Conservation (phyloP, 2,329 filamentous ascomycete species). For the Cladophialophora exuberans region DNA sequence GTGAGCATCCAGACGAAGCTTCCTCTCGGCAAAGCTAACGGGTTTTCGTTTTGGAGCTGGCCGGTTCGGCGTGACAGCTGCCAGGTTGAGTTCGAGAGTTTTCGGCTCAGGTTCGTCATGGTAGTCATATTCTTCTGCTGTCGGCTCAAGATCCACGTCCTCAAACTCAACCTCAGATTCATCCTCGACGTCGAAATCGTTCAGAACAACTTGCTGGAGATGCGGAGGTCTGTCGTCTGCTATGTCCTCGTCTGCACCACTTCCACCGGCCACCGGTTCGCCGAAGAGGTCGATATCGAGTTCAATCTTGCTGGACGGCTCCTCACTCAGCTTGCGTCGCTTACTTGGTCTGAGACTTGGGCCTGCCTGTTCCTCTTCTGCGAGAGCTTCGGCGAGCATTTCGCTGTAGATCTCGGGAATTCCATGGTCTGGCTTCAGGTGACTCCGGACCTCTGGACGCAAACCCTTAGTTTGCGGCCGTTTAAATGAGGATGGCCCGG, state of each 20-base stretch:
- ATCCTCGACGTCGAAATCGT: constrained; percentile 60
- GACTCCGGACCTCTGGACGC: constrained; percentile 25
- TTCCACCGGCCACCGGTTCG: constrained; percentile 13
- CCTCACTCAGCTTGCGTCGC: constrained; percentile 42
- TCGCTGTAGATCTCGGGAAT: constrained; percentile 46
- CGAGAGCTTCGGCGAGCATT: constrained; percentile 40
- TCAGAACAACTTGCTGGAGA: constrained; percentile 43
- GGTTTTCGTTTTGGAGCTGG: constrained; percentile 51
- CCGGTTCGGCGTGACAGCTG: constrained; percentile 21
- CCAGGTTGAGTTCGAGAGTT: constrained; percentile 40
- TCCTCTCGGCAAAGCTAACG: constrained; percentile 60
- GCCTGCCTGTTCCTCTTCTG: constrained; percentile 41
- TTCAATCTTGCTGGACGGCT: constrained; percentile 32
- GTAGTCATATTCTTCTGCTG: constrained; percentile 39
- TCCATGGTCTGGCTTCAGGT: constrained; percentile 32
- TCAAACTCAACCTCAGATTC: constrained; percentile 65
- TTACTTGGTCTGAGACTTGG: constrained; percentile 40
- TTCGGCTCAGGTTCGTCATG: constrained; percentile 44
- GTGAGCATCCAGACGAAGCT: constrained; percentile 73
- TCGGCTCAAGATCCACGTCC: constrained; percentile 48
- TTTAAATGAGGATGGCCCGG: constrained; percentile 24
- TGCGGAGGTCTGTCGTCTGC: constrained; percentile 23
- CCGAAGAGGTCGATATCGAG: constrained; percentile 25
- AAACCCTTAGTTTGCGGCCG: constrained; percentile 31
- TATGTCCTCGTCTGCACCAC: constrained; percentile 9